phyloP scores from a whole-genome alignment of 768 basidiomycete genomes.

The Chiua virens region DNA sequence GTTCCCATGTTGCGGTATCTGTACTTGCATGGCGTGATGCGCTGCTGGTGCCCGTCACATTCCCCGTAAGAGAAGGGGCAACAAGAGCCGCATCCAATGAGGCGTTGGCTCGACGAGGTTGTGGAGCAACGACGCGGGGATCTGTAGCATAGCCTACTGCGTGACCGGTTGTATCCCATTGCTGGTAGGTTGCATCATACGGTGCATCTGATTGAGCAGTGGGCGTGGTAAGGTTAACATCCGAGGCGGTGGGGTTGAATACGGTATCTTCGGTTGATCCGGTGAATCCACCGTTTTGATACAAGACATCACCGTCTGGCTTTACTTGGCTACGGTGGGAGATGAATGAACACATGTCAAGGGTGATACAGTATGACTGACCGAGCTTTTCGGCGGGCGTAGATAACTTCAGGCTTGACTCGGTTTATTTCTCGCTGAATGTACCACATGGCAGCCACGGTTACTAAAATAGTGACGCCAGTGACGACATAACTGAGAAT shows the following conservation, averaged over 20 bases:
- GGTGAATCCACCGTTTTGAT: slow-evolving; percentile 28
- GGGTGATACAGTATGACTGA: slow-evolving; percentile 25
- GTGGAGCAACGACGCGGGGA: slow-evolving; percentile 50
- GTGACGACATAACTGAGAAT: slow-evolving; percentile 72
- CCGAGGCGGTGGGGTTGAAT: slow-evolving; percentile 39
- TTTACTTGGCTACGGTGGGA: slow-evolving; percentile 51
- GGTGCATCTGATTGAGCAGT: slow-evolving; percentile 29
- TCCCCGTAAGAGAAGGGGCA: slow-evolving; percentile 11
- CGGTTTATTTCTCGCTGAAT: slow-evolving; percentile 70
- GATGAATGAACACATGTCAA: slow-evolving; percentile 3
- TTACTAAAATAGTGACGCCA: slow-evolving; percentile 67
- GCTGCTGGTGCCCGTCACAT: slow-evolving; percentile 2
- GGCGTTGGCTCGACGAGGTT: slow-evolving; percentile 37
- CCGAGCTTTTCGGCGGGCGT: slow-evolving; percentile 70
- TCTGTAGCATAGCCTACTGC: slow-evolving; percentile 50
- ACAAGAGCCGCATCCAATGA: slow-evolving; percentile 16
- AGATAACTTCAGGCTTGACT: slow-evolving; percentile 66
- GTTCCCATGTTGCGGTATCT: slow-evolving; percentile 32
- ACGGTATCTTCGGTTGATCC: slow-evolving; percentile 32
- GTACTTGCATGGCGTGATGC: slow-evolving; percentile 27
- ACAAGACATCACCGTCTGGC: slow-evolving; percentile 34
- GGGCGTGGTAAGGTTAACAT: slow-evolving; percentile 40
- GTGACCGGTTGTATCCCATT: slow-evolving; percentile 51
- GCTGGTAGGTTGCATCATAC: slow-evolving; percentile 40
- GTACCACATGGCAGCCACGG: slow-evolving; percentile 80